Percentiles rank a stretch among this genome's conserved stretches.
phyloP scores from a whole-genome alignment of 345 rosid genomes.

The Erodium maritimum region DNA sequence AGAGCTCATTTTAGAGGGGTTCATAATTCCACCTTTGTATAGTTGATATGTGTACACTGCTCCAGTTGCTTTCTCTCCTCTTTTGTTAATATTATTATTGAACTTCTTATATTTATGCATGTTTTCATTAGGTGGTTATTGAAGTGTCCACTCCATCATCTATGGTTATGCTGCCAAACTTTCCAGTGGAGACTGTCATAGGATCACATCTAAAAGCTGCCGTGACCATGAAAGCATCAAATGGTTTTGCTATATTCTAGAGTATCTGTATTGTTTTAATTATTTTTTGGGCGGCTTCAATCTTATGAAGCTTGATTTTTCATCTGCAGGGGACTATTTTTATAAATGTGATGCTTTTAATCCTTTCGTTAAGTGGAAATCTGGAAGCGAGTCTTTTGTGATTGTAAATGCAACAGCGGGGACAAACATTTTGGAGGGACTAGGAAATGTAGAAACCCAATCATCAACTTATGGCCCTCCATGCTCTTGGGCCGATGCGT shows the following conservation, averaged over 20 bases:
- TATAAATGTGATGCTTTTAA: slow-evolving; percentile 73
- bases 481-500: slow-evolving; percentile 59
- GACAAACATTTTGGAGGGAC: slow-evolving; percentile 21
- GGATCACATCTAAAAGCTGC: slow-evolving; percentile 75
- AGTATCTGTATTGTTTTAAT: slow-evolving; percentile 7
- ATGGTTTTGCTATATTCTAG: slow-evolving; percentile 36
- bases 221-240: slow-evolving; percentile 64
- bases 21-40: neutral
- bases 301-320: slow-evolving; percentile 15
- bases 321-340: slow-evolving; percentile 52
- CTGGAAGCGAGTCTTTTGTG: slow-evolving; percentile 57
- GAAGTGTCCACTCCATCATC: slow-evolving; percentile 75
- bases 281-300: slow-evolving; percentile 15
- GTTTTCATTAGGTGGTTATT: slow-evolving; percentile 40
- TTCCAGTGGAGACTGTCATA: slow-evolving; percentile 74
- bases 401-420: slow-evolving; percentile 45
- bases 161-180: slow-evolving; percentile 66
- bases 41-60: neutral
- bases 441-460: slow-evolving; percentile 16
- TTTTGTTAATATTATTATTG: slow-evolving; percentile 1
- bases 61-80: neutral
- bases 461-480: slow-evolving; percentile 38
- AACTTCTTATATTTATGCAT: slow-evolving; percentile 6
- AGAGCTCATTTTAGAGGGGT: neutral
- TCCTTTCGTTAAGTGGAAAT: slow-evolving; percentile 61